Evolutionary conservation across 75 land plant species (phyloP), one percentile per base, ranked within the genome.

Genomic region (Larix kaempferi): DNA sequence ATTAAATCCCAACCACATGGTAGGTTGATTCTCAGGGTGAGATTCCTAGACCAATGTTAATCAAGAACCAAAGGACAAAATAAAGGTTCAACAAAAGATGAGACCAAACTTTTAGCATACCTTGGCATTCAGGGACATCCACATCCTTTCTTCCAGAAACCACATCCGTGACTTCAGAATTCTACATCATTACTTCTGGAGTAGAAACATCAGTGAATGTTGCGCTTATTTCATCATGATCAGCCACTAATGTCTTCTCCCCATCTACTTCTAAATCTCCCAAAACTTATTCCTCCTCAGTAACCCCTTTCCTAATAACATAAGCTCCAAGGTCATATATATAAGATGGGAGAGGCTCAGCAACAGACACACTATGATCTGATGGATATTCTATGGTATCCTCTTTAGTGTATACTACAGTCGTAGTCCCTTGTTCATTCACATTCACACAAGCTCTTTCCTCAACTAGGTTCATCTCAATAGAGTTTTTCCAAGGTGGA

Each of bases 51-150:
- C 17, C 17, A 35, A 49, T 49, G 54, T 33, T 17, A 33, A 35
- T 44, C 73, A 69, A 69, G 39, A 41, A 21, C 73, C 10, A 67
- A n/a, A 21, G 39, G 21, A 15, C 13, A 67, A 69, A 41, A 41
- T 11, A 49, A 69, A 19, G 49, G 23, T 69, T 69, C 52, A 69
- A 19, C 73, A 41, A 69, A 69, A 65, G 41, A 6, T 0, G 7
- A 41, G 73, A 49, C 54, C 49, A 41, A 69, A 69, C 73, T 69
- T 41, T 41, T 41, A 69, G 14, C 73, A 41, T 69, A 69, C 49
- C 25, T 69, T n/a, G 73, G 23, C 13, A 69, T 69, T 41, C 49
- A 21, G 49, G 49, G 6, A 6, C 73, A 11, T 69, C 49, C 1
- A 41, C 3, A 23, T 41, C 73, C 19, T 69, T 44, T 69, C 23